A percentile compares a stretch with the other conserved stretches of the same genome.
phyloP scores from a whole-genome alignment of 805 yeast species.

The Ogataea sp. region DNA sequence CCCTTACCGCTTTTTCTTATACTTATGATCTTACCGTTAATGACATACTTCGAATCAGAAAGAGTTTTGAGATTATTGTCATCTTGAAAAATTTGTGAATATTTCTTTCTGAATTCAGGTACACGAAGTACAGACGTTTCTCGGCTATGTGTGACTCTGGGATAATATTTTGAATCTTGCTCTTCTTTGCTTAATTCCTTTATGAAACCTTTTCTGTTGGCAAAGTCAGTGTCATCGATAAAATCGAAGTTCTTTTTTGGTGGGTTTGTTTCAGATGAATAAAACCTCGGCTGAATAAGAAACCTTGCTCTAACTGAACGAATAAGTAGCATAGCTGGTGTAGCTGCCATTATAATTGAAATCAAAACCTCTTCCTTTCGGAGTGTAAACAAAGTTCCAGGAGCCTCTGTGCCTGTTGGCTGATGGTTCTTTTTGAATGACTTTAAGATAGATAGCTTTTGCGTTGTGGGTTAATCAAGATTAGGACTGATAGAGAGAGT shows the following conservation, averaged over 20 bases:
- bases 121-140: constrained; percentile 20
- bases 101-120: constrained; percentile 30
- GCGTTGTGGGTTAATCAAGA: too few relatives aligned
- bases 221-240: constrained; percentile 24
- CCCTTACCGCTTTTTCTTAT: constrained; percentile 64
- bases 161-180: constrained; percentile 20
- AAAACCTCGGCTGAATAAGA: not conserved
- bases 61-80: constrained; percentile 15
- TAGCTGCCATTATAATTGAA: too few relatives aligned
- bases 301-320: not conserved
- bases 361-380: too few relatives aligned
- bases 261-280: not conserved
- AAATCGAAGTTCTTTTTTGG: not conserved
- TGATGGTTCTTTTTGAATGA: too few relatives aligned
- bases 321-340: too few relatives aligned
- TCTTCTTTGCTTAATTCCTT: constrained; percentile 2
- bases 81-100: constrained; percentile 12
- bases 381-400: too few relatives aligned
- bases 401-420: too few relatives aligned
- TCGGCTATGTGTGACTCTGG: constrained; percentile 9
- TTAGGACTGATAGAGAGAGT: too few relatives aligned
- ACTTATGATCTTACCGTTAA: constrained; percentile 51
- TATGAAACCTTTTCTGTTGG: constrained; percentile 19
- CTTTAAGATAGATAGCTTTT: too few relatives aligned
- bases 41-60: constrained; percentile 13